These are phyloP conservation scores for Berberis vulgaris DNA, from an alignment of 164 flowering plant genomes.

Conservation along the genomic window DNA sequence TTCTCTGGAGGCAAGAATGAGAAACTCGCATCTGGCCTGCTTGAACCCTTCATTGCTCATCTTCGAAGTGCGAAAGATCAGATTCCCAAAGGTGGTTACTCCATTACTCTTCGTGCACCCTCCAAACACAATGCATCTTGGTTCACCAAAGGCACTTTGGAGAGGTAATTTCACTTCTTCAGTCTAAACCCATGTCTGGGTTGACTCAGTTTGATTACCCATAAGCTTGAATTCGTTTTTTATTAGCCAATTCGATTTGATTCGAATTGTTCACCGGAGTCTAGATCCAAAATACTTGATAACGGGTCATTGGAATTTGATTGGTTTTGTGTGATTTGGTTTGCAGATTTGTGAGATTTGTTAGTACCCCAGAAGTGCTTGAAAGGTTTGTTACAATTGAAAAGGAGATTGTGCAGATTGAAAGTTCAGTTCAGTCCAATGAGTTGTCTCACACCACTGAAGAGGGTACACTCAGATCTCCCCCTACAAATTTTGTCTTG, in stretches of 20 bases:
- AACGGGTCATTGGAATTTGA: not conserved
- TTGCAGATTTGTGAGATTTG: constrained; percentile 80
- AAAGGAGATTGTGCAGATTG: constrained; percentile 72
- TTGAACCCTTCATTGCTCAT: constrained; percentile 67
- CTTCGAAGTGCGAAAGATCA: constrained; percentile 61
- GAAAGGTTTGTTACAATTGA: constrained; percentile 81
- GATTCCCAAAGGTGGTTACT: constrained; percentile 83
- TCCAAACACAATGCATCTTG: constrained; percentile 26
- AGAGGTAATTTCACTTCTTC: constrained; percentile 34
- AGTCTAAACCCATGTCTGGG: not conserved
- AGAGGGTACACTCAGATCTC: constrained; percentile 23
- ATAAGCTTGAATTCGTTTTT: no score
- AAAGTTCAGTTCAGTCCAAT: constrained; percentile 51
- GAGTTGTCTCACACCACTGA: constrained; percentile 32
- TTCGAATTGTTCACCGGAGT: no score
- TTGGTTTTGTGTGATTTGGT: constrained; percentile 3
- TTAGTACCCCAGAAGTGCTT: constrained; percentile 76
- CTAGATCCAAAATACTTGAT: no score
- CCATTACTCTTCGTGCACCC: constrained; percentile 54
- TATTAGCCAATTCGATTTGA: no score
- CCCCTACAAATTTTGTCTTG: not conserved
- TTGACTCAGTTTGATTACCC: not conserved
- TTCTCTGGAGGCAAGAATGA: constrained; percentile 43
- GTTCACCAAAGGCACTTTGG: constrained; percentile 79
- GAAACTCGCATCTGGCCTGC: constrained; percentile 74